phyloP scores from a whole-genome alignment of 495 filamentous ascomycete species.

The Daldinia decipiens region DNA sequence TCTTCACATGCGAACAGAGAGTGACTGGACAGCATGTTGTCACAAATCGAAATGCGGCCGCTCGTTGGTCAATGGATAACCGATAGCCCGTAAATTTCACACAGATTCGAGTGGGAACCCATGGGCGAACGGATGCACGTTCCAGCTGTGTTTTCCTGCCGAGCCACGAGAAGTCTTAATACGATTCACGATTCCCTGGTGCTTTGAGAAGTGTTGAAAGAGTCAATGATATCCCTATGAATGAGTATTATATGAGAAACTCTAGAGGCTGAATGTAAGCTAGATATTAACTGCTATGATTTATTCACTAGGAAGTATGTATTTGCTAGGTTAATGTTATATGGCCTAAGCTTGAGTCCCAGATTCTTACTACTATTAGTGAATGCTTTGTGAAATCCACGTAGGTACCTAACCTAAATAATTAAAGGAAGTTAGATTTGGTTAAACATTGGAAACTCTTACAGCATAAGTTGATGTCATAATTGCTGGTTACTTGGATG shows the following conservation, averaged over 20 bases:
- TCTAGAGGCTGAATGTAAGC: background rate
- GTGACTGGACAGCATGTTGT: background rate
- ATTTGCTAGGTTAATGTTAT: background rate
- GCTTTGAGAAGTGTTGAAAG: background rate
- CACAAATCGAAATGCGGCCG: background rate
- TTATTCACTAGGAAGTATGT: background rate
- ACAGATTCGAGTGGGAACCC: background rate
- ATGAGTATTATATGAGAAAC: background rate
- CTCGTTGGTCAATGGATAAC: slow-evolving; percentile 2
- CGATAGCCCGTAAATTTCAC: background rate
- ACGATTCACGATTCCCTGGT: background rate
- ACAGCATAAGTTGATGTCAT: background rate
- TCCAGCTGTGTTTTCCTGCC: background rate
- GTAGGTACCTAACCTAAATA: background rate
- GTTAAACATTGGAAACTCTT: background rate
- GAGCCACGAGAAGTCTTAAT: background rate
- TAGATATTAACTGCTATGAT: background rate
- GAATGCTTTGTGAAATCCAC: background rate
- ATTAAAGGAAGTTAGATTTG: background rate
- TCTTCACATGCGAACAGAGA: background rate
- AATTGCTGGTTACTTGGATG: background rate
- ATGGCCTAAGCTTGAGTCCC: background rate
- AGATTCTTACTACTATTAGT: background rate
- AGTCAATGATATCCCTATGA: background rate
- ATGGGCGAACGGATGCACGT: slow-evolving; percentile 1